Evolutionary conservation across 2,329 filamentous ascomycete genomes (phyloP).

Genomic region (Phialophora expanda): DNA sequence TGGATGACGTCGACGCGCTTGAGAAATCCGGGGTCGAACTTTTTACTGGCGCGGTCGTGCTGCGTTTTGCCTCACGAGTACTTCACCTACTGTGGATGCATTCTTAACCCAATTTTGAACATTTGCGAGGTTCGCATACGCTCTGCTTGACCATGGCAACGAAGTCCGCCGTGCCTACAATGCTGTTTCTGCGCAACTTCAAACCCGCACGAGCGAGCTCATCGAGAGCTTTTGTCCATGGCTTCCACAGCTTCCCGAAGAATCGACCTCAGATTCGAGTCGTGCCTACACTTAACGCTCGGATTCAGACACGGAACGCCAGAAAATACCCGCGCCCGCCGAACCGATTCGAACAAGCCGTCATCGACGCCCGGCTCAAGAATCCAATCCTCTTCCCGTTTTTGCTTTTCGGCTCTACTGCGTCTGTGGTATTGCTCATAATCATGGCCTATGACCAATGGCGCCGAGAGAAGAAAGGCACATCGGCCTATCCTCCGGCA

Average conservation of each 20-base stretch:
- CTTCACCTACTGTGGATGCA: not conserved
- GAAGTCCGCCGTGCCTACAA: not conserved
- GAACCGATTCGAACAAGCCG: constrained; percentile 31
- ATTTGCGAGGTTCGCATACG: not conserved
- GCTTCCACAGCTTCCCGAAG: constrained; percentile 12
- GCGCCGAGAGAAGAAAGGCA: constrained; percentile 49
- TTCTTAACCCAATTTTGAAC: not conserved
- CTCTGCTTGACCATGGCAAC: constrained; percentile 19
- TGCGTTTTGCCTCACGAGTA: not conserved
- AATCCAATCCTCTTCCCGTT: constrained; percentile 50
- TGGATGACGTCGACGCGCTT: constrained; percentile 19
- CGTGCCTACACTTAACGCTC: constrained; percentile 13
- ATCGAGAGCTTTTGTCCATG: constrained; percentile 25
- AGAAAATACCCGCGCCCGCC: constrained; percentile 30
- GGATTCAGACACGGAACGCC: constrained; percentile 22
- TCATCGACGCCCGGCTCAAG: constrained; percentile 36
- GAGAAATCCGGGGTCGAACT: constrained; percentile 13
- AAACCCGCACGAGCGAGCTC: constrained; percentile 17
- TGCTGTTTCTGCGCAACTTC: constrained; percentile 11
- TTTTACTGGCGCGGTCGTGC: not conserved
- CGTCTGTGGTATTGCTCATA: constrained; percentile 45
- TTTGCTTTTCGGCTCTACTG: constrained; percentile 48
- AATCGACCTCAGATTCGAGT: constrained; percentile 5
- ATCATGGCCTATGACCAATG: constrained; percentile 53
- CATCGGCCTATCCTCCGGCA: constrained; percentile 51